Evolutionary conservation across 192 early-diverging fungal species (phyloP), one percentile per base, ranked within the genome.

Genomic region (Coemansia aciculifera): DNA sequence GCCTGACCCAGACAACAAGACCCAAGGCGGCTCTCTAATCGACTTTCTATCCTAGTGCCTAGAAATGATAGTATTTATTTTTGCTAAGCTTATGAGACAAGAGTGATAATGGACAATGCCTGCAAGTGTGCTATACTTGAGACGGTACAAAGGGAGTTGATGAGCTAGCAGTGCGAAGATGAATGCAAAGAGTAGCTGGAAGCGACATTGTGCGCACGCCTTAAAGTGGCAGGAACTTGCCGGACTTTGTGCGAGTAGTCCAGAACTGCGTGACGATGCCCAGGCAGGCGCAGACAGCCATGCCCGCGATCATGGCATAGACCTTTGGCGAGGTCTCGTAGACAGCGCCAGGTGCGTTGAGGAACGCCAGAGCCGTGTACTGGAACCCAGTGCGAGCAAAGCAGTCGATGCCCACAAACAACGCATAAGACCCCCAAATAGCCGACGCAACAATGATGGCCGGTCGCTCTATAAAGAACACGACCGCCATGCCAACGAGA

Each of bases 341-440:
- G 2, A 54, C 67, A 48, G 86, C 74, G 31, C 75, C 77, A 9
- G 77, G 69, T 21, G 83, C 77, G 63, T 81, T 78, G 63, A 91
- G 65, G 66, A 93, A 87, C 3, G 74, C 66, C 19, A 78, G 54
- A 17, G 89, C 74, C n/a, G 89, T 84, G 31, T 88, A 80, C 32
- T 78, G 67, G 74, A 93, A 90, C 5, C 94, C 94, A 12, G 91
- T 90, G 13, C 87, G 72, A n/a, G 85, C 85, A 81, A 92, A 96
- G 66, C 90, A 85, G 77, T 96, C 94, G 40, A 94, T 85, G 52
- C 94, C 94, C 23, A 89, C 63, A 68, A 91, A 86, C 75, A 94
- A 85, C 51, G 86, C 86, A 77, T 91, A 94, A 6, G 94, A 85
- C 27, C 94, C 94, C 66, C 90, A 87, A 31, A 94, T 84, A 17